phyloP scores from a whole-genome alignment of 1,284 basidiomycete species.

The Agaricales sp. region DNA sequence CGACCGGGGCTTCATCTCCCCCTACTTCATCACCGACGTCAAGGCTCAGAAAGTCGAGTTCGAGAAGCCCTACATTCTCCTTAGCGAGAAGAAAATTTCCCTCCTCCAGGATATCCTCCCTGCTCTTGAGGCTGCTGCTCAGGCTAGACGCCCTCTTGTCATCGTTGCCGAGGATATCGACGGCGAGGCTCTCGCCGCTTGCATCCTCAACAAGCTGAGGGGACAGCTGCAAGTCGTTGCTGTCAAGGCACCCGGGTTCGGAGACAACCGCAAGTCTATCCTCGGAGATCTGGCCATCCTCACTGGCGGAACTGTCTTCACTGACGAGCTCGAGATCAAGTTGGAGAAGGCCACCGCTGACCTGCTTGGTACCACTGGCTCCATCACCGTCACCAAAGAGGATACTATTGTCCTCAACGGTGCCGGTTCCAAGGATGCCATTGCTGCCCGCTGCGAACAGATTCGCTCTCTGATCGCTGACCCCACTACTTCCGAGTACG shows the following conservation, averaged over 20 bases:
- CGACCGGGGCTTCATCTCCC: constrained; percentile 97
- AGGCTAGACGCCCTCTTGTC: constrained; percentile 84
- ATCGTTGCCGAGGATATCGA: constrained; percentile 98
- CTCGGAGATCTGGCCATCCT: constrained; percentile 96
- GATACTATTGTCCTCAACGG: constrained; percentile 97
- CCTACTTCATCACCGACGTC: constrained; percentile 98
- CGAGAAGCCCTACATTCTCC: constrained; percentile 90
- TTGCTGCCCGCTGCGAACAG: constrained; percentile 90
- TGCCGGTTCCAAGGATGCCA: constrained; percentile 77
- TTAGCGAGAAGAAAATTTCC: constrained; percentile 98
- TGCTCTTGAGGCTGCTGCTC: constrained; percentile 85
- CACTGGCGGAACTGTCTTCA: constrained; percentile 96
- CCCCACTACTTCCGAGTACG: constrained; percentile 84
- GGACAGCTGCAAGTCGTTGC: constrained; percentile 91
- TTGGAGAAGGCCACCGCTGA: constrained; percentile 87
- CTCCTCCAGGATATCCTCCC: constrained; percentile 93
- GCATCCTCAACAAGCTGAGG: constrained; percentile 97
- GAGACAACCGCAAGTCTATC: constrained; percentile 98
- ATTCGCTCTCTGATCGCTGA: constrained; percentile 83
- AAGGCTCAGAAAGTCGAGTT: constrained; percentile 96
- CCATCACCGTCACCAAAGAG: constrained; percentile 95
- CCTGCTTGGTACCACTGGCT: constrained; percentile 86
- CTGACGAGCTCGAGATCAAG: constrained; percentile 97
- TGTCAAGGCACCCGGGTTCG: constrained; percentile 97
- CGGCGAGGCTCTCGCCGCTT: constrained; percentile 94